Evolutionary conservation across 331 rosid genomes (phyloP), one percentile per base, ranked within the genome.

Genomic region (Pyracantha coccinea): DNA sequence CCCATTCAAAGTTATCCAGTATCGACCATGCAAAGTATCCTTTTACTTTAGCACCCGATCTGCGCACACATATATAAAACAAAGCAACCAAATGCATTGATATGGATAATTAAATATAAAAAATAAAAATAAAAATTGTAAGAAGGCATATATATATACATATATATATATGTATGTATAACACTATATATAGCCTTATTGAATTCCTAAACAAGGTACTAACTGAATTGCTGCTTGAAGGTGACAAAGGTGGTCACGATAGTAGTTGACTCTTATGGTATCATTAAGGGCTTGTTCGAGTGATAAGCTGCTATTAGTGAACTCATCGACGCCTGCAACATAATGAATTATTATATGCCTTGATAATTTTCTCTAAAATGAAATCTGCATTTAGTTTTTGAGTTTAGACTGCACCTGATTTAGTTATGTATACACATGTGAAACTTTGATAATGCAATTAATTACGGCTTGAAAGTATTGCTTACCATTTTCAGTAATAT

Each of bases 21-120:
- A 89, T 76, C 1, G 95, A 86, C 97, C 97, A 91, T 58, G 95
- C 93, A 78, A 91, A 89, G 72, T 83, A 27, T 4, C 90, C 91
- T 50, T 81, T 79, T 27, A 89, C 78, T 4, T 79, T 84, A 66
- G 78, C 28, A 86, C 88, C 54, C 78, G 28, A 82, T 84, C 89
- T 87, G 32, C 28, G 3, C 28, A 27, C 28, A 27, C 28, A 27
- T 27, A 27, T 27, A 27, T 2, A 27, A 27, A 27, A 27, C 28
- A 27, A 27, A 27, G 28, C 28, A 27, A 27, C 28, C 28, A 27
- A 27, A 27, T 27, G 28, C 28, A 27, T 27, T 27, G 28, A 2
- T 27, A 27, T 3, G 28, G 28, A 27, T 27, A 27, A 27, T 27
- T 27, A 27, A 27, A 27, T 27, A 3, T 27, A 27, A 27, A 27